Conservation (phyloP, 2,329 filamentous ascomycete genomes). For the Lecanicillium sp. region DNA sequence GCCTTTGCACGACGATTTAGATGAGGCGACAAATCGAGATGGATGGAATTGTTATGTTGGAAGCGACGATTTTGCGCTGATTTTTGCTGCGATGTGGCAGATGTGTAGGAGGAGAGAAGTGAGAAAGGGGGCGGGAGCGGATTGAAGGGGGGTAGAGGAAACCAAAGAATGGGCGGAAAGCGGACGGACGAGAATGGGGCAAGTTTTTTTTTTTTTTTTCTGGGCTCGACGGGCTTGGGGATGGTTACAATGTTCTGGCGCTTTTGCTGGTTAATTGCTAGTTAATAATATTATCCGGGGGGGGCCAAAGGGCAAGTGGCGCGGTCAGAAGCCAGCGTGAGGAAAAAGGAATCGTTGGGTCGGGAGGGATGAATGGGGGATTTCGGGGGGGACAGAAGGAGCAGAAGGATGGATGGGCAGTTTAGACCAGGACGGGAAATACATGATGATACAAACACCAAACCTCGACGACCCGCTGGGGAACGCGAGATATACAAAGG, state of each 20-base stretch:
- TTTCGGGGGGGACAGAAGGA: not conserved
- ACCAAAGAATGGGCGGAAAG: slow-evolving; percentile 4
- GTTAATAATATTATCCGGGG: slow-evolving; percentile 13
- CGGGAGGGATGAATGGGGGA: not conserved
- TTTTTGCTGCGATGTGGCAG: slow-evolving; percentile 23
- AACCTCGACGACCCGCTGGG: not conserved
- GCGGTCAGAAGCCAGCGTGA: not conserved
- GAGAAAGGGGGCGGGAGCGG: slow-evolving; percentile 9
- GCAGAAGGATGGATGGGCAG: not conserved
- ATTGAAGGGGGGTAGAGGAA: slow-evolving; percentile 11
- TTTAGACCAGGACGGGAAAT: slow-evolving; percentile 9
- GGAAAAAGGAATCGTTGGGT: slow-evolving; percentile 7
- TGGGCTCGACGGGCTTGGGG: slow-evolving; percentile 17
- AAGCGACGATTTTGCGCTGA: slow-evolving; percentile 23
- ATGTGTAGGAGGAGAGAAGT: slow-evolving; percentile 23
- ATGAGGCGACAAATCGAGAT: slow-evolving; percentile 29
- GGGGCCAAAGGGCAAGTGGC: not conserved
- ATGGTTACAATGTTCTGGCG: slow-evolving; percentile 22
- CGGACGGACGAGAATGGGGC: slow-evolving; percentile 12
- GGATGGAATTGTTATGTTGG: slow-evolving; percentile 36
- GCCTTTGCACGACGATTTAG: slow-evolving; percentile 31
- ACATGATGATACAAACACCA: slow-evolving; percentile 13
- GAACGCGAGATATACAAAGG: slow-evolving; percentile 9
- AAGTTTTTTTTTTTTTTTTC: slow-evolving; percentile 12
- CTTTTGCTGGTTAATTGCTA: slow-evolving; percentile 13